Percentiles rank a stretch among this genome's conserved stretches.
phyloP scores from a whole-genome alignment of 2,329 filamentous ascomycete genomes.

The Coniella lustricola region DNA sequence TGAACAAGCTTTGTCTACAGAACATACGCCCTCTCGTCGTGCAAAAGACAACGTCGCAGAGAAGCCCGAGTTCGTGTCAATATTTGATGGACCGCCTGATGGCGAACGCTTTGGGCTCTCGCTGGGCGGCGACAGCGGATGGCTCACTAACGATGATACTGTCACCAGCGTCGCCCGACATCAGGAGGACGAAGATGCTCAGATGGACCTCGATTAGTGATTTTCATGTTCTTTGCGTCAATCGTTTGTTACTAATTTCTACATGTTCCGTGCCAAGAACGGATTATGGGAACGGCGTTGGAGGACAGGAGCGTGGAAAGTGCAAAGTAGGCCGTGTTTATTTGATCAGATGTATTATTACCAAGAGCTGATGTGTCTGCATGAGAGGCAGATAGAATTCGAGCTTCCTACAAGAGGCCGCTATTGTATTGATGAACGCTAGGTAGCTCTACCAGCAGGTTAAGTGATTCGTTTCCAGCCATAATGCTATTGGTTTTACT shows the following conservation, averaged over 20 bases:
- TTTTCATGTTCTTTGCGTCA: background rate
- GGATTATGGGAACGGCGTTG: background rate
- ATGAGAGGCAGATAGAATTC: no score
- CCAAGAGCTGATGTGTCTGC: no score
- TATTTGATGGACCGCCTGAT: conserved; percentile 42
- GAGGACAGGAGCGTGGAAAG: background rate
- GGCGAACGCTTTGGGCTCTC: conserved; percentile 39
- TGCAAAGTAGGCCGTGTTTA: no score
- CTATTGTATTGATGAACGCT: no score
- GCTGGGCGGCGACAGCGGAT: conserved; percentile 41
- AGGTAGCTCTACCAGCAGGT: no score
- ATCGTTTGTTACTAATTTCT: no score
- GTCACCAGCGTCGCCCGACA: background rate
- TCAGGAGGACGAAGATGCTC: conserved; percentile 5
- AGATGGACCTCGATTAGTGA: conserved; percentile 7
- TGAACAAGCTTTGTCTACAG: conserved; percentile 16
- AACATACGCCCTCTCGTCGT: conserved; percentile 14
- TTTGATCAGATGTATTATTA: no score
- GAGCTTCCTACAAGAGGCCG: no score
- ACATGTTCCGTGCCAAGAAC: no score
- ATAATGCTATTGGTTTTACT: no score
- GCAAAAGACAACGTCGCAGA: conserved; percentile 24
- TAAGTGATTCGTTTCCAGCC: no score
- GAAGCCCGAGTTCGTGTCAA: conserved; percentile 46
- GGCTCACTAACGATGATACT: conserved; percentile 21